Conservation (phyloP, 345 rosid species). For the Melaleuca alternifolia region DNA sequence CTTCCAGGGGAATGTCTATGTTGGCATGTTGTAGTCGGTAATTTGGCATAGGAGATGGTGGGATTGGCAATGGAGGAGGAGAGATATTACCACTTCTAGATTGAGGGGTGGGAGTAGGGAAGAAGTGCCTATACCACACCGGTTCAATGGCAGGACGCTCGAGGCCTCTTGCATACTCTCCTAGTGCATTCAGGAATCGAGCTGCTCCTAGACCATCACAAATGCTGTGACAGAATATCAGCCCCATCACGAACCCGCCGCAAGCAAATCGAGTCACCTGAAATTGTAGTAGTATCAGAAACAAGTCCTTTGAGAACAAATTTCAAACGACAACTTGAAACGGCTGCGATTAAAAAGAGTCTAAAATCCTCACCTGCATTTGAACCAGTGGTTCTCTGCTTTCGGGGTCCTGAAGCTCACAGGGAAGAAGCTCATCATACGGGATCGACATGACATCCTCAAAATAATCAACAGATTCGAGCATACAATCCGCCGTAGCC, state of each 20-base stretch:
- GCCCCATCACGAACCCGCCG: conserved; percentile 61
- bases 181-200: conserved; percentile 52
- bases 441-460: conserved; percentile 18
- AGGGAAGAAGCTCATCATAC: conserved; percentile 36
- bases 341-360: neutral
- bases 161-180: conserved; percentile 41
- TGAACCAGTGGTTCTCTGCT: conserved; percentile 44
- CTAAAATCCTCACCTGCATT: conserved; percentile 34
- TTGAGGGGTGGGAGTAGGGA: conserved; percentile 6
- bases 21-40: conserved; percentile 33
- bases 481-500: conserved; percentile 24
- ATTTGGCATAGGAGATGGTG: conserved; percentile 29
- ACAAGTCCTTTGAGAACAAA: neutral
- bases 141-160: conserved; percentile 21
- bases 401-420: conserved; percentile 9
- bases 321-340: neutral
- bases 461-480: conserved; percentile 24
- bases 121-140: conserved; percentile 43
- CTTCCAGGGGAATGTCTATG: conserved; percentile 43
- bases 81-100: neutral
- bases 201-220: conserved; percentile 77
- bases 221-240: conserved; percentile 41
- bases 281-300: neutral
- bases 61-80: neutral
- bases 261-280: conserved; percentile 64